Base-by-base conservation (phyloP, 1,284 basidiomycete genomes). In the Chiua sp. region DNA sequence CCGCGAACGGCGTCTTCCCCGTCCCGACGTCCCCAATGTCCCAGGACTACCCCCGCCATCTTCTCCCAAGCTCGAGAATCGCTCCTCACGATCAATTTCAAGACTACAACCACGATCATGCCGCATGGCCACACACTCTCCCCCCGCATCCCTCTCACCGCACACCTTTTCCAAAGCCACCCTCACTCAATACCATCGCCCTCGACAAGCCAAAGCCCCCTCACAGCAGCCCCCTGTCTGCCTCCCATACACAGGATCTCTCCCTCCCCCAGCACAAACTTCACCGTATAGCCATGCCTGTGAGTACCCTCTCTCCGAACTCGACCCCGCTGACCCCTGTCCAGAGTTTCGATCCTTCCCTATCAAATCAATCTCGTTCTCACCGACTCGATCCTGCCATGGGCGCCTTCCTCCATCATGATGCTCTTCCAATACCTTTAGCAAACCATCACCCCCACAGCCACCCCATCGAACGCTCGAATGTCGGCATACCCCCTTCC, bases 401-500 rank as follows among this genome's bases (percentile, higher is more conserved):
- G 16, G 56, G 64, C 22, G 7, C 63, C 0, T 63, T 67, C 51
- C 47, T 63, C 7, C 73, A 62, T n/a, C 57, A 53, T 30, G 57
- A 68, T 54, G 59, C 65, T 30, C 63, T 67, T 33, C 63, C 66
- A 51, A 62, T 63, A 55, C 60, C 69, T 55, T 46, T 71, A 37
- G 53, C 68, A 23, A 67, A 72, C 67, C 77, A 74, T 59, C 65
- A 75, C 22, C 60, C 64, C 52, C 74, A 74, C 66, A 67, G 69
- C 57, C 68, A 73, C 62, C 49, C 78, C 66, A 71, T 77, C 70
- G 86, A 88, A 68, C 87, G 83, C 67, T 79, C 83, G 53, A 78
- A 78, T 66, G 68, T 77, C 53, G 80, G 82, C 59, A 77, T 92
- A 48, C 88, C 87, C 53, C 90, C 91, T 5, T 90, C 89, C 48